A percentile compares a stretch with the other conserved stretches of the same genome.
Evolutionary conservation across 2,329 filamentous ascomycete genomes (phyloP).

Genomic region (Fusarium avenaceum): DNA sequence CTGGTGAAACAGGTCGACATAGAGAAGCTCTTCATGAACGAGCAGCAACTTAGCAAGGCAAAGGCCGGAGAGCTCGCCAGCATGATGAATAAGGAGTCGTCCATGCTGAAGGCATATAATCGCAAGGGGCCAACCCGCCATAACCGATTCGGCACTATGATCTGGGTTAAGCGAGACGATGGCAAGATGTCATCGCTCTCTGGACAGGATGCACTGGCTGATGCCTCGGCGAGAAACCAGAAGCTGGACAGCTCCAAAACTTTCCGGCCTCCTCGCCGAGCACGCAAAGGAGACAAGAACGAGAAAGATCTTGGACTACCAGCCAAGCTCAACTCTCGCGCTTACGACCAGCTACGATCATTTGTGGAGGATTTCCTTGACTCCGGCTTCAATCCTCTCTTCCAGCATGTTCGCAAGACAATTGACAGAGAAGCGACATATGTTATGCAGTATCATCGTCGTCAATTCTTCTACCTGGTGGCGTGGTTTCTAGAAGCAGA

Average conservation of each 20-base stretch:
- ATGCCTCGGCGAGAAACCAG: conserved; percentile 78
- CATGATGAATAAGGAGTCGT: conserved; percentile 84
- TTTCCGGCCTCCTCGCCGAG: conserved; percentile 83
- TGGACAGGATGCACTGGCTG: conserved; percentile 85
- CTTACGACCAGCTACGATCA: conserved; percentile 79
- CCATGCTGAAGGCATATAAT: conserved; percentile 83
- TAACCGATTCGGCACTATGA: conserved; percentile 95
- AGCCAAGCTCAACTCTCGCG: conserved; percentile 76
- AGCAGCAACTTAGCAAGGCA: conserved; percentile 76
- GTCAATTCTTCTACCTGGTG: conserved; percentile 92
- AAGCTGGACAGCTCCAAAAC: conserved; percentile 94
- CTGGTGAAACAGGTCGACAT: conserved; percentile 90
- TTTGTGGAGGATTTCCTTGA: conserved; percentile 97
- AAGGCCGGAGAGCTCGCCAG: conserved; percentile 80
- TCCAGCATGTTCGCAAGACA: conserved; percentile 86
- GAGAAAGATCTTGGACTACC: conserved; percentile 82
- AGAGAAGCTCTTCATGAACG: conserved; percentile 86
- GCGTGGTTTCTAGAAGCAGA: conserved; percentile 95
- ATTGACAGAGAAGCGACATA: conserved; percentile 91
- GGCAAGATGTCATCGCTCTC: conserved; percentile 88
- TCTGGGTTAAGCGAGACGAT: conserved; percentile 92
- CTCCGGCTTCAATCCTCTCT: conserved; percentile 93
- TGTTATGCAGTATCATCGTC: conserved; percentile 79
- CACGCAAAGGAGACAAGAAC: conserved; percentile 71
- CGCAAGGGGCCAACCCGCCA: conserved; percentile 87